Base-by-base conservation (phyloP, 1,139 yeast genomes). In the Pichia sp. region DNA sequence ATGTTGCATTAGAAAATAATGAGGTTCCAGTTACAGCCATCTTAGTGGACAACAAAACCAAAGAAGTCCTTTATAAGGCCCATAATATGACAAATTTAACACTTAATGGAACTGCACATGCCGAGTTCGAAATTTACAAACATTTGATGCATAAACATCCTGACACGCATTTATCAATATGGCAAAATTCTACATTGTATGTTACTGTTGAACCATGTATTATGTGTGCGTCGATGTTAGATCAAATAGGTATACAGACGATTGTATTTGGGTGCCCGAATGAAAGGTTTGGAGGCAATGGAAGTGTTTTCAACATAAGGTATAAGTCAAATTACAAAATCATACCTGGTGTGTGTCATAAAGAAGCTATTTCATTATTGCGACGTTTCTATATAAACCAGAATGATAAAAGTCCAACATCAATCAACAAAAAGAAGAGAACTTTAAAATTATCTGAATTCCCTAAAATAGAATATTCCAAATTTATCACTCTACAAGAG, bases 191-290 rank as follows among this genome's bases (percentile, higher is more conserved):
- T 17, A 81, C 81, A 31, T 71, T 93, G 18, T 93, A 90, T 65
- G 99, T 93, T 21, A 89, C 98, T 0, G 98, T 93, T 1, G 99
- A 93, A 65, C 99, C 99, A 0, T 93, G 99, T 65, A 85, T 94
- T 11, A 93, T 93, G 99, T 93, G 99, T 70, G 98, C 97, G 0
- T 83, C 95, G 27, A 93, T 96, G 3, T 68, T 93, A 44, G 77
- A 93, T 48, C 99, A 93, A 60, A 65, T 91, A 32, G 84, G 86
- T 1, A 79, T 93, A 18, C 69, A 79, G 20, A 71, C 72, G 37
- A 96, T 91, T 2, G 81, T 83, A 38, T 93, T 86, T 60, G 98
- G 99, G 0, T 91, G 97, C 62, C 94, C 90, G 0, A 93, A 93
- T 63, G 98, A 93, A 55, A 69, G 99, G 44, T 93, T 93, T 69